phyloP scores from a whole-genome alignment of 805 yeast genomes.

The Komagataella kurtzmanii region DNA sequence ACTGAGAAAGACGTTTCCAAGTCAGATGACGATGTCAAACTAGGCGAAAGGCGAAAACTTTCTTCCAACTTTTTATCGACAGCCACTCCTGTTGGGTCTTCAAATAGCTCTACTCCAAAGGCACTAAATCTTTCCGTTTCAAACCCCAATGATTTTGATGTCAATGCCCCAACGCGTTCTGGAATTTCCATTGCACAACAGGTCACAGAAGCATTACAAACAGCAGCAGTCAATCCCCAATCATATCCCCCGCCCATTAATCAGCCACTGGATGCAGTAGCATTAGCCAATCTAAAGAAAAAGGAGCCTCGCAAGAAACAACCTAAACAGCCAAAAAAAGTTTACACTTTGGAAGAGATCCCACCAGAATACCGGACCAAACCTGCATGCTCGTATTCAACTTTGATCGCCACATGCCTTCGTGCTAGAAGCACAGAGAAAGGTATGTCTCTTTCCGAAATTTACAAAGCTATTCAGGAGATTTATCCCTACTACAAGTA shows the following conservation, averaged over 20 bases:
- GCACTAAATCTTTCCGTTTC: neutral
- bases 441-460: conserved; percentile 76
- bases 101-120: neutral
- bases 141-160: neutral
- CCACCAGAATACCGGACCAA: conserved; percentile 80
- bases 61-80: neutral
- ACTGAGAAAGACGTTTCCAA: neutral
- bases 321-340: conserved; percentile 43
- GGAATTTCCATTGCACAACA: neutral
- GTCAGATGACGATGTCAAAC: neutral
- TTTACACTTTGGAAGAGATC: conserved; percentile 69
- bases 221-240: conserved; percentile 6
- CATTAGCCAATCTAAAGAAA: neutral
- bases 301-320: conserved; percentile 26
- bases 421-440: conserved; percentile 49
- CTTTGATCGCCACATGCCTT: conserved; percentile 68
- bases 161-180: neutral
- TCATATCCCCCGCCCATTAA: conserved; percentile 7
- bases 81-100: neutral
- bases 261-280: conserved; percentile 3
- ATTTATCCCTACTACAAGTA: conserved; percentile 83
- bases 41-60: neutral
- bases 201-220: neutral
- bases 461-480: conserved; percentile 77
- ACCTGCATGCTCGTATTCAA: conserved; percentile 73